Base-by-base conservation (phyloP, 139 green algal genomes). In the Gonium pectorale region DNA sequence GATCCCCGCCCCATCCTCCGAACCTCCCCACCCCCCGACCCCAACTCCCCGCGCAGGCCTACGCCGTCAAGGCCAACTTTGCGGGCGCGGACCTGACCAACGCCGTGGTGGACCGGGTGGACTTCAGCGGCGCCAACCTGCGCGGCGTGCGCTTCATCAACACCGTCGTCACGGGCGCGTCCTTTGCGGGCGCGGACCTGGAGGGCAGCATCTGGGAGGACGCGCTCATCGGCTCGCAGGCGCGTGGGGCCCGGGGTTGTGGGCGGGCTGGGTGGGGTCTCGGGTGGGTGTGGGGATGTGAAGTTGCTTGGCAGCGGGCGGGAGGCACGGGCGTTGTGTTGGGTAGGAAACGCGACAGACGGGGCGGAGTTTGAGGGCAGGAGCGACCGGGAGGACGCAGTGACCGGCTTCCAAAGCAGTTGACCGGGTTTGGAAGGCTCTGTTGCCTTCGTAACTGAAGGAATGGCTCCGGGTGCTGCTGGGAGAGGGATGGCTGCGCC, bases 81-180 rank as follows among this genome's bases (percentile, higher is more conserved):
- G 46, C 79, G 33, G 91, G 89, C 3, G 95, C 96, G 0, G 92
- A 99, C 91, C 77, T 99, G 70, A 98, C 93, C 46, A 99, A 98
- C 79, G 94, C 95, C 1, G 95, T 99, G 21, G 69, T 99, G 29
- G 97, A 99, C 89, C 90, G 97, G 6, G 94, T 97, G 49, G 90
- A 93, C 81, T 98, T 99, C 86, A 88, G 87, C 38, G 86, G 89
- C 0, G 93, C 95, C 51, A 96, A 91, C 85, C 69, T 94, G 27
- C 86, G 72, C 31, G 70, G 72, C 5, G 88, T 68, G 46, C 87
- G 86, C 64, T 82, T 91, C 31, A 71, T 87, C 44, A 93, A 92
- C 52, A 79, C 86, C 27, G 83, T 95, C 19, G 89, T 96, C 33
- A 95, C 95, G 35, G 94, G 95, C 27, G 83, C 90, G 24, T 94